phyloP scores from a whole-genome alignment of 2,329 filamentous ascomycete species.

The Myotisia sp. region DNA sequence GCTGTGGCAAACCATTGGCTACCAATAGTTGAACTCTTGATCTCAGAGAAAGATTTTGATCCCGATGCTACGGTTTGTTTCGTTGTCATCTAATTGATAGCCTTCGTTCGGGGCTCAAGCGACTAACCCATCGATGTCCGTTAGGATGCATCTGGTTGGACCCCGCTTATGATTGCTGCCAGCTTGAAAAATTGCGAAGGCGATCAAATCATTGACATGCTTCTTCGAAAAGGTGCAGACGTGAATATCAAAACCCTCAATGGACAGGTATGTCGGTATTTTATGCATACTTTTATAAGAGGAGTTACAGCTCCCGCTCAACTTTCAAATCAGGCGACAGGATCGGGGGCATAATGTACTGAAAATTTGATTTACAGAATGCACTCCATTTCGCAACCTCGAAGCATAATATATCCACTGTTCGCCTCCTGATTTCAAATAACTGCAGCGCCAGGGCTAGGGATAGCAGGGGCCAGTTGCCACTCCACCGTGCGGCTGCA shows the following conservation, averaged over 20 bases:
- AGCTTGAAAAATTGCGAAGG: conserved; percentile 34
- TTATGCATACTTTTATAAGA: too few relatives aligned
- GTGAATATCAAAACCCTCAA: conserved; percentile 30
- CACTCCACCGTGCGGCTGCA: conserved; percentile 82
- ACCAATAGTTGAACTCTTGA: conserved; percentile 58
- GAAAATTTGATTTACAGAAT: conserved; percentile 46
- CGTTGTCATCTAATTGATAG: too few relatives aligned
- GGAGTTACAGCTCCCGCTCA: too few relatives aligned
- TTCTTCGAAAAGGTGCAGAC: conserved; percentile 35
- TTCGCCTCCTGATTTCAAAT: conserved; percentile 58
- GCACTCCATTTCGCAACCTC: conserved; percentile 84
- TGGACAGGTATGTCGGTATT: conserved; percentile 25
- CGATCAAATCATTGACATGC: conserved; percentile 30
- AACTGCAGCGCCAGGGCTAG: conserved; percentile 67
- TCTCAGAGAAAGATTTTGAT: conserved; percentile 61
- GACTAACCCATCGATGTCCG: conserved; percentile 1
- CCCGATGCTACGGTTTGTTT: conserved; percentile 58
- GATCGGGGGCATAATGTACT: too few relatives aligned
- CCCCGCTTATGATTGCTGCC: conserved; percentile 37
- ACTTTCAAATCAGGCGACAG: too few relatives aligned
- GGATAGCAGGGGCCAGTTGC: conserved; percentile 76
- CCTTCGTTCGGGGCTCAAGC: too few relatives aligned
- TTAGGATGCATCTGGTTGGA: conserved; percentile 37
- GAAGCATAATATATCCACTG: conserved; percentile 73
- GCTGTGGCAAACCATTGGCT: conserved; percentile 70